These are phyloP conservation scores for Hibiscus tridactylites DNA, from an alignment of 345 rosid species.

Conservation along the genomic window DNA sequence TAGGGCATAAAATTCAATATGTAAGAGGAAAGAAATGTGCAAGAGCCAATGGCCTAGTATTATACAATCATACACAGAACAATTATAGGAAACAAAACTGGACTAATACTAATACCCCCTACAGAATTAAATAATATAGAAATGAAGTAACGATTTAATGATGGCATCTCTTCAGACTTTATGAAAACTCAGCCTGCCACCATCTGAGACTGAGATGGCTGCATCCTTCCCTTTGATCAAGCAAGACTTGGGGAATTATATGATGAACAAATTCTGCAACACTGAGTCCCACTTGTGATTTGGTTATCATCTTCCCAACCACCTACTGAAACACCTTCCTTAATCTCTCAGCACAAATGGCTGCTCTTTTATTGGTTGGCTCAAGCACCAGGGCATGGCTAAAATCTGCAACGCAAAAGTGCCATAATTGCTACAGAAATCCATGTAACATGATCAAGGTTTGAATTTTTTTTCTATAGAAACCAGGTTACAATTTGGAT, in stretches of 20 bases:
- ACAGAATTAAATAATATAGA: conserved; percentile 4
- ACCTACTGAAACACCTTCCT: conserved; percentile 43
- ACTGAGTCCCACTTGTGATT: not conserved
- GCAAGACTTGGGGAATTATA: not conserved
- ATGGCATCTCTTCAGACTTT: not conserved
- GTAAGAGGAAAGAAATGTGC: not conserved
- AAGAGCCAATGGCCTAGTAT: not conserved
- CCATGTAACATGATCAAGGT: too few species aligned
- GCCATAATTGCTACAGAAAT: not conserved
- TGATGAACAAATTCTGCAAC: not conserved
- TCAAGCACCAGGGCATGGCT: conserved; percentile 76
- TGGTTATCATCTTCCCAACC: not conserved
- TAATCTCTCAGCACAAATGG: conserved; percentile 66
- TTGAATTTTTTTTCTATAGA: too few species aligned
- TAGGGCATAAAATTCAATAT: not conserved
- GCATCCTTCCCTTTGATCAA: too few species aligned
- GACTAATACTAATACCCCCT: conserved; percentile 6
- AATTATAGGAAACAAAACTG: conserved; percentile 28
- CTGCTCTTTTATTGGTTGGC: conserved; percentile 90
- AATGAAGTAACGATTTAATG: not conserved
- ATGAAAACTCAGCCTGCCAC: not conserved
- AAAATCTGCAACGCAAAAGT: conserved; percentile 52
- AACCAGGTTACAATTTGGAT: too few species aligned
- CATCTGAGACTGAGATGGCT: not conserved
- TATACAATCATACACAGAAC: not conserved